Base-by-base conservation (phyloP, 345 rosid species). In the Brassica cretica region DNA sequence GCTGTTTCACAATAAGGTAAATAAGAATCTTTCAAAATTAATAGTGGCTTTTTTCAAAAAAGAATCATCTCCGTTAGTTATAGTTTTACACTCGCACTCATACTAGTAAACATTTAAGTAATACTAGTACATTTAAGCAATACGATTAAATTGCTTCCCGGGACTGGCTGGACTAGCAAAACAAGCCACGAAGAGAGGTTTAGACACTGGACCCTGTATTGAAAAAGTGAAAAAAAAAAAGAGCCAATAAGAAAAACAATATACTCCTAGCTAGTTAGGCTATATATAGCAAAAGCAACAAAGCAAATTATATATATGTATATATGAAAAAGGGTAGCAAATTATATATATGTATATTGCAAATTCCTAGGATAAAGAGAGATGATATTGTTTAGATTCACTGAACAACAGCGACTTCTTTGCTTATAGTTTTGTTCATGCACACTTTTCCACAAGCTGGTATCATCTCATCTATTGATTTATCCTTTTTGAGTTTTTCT, bases 311-410 rank as follows among this genome's bases (percentile, higher is more conserved):
- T 16, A 7, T 55, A 16, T 19, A 8, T 7, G 21, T 55, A 53
- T 18, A 18, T 56, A 18, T 10, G 14, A 8, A 21, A 58, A 58
- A 59, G n/a, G n/a, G n/a, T 4, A 4, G 27, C 19, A 49, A n/a
- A 51, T 51, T 51, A 51, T 19, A 19, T 29, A 18, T 46, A 71
- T 30, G 10, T 10, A 61, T 10, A 59, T 8, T 25, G 49, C 64
- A 51, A 61, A 14, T 1, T 12, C 51, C 25, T 30, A 68, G 24
- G 27, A 59, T 44, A 65, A 64, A 65, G 33, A 51, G 2, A 65
- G 10, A 32, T 49, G 4, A 56, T 24, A 55, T 56, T 68, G 35
- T 18, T 69, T 44, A 76, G 37, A 60, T 76, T 76, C 74, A 76
- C 37, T 68, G 68, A 76, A 44, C 44, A 2, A 27, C 4, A 61